Conservation (phyloP, 306 rosid species). For the Betula pendula region DNA sequence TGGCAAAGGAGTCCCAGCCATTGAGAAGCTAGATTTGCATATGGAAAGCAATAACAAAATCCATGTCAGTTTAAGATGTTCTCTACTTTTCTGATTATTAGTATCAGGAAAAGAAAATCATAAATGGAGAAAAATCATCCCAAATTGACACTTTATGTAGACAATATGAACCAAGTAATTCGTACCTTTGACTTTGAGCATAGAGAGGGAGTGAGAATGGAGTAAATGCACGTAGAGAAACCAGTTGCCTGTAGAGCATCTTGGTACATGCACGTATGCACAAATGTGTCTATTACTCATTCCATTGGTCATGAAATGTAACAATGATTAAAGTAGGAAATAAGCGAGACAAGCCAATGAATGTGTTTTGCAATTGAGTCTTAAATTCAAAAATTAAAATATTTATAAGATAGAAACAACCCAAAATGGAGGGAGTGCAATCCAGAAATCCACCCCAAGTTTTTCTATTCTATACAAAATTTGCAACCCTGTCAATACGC, state of each 20-base stretch:
- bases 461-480: background rate
- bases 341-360: background rate
- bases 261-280: background rate
- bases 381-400: background rate
- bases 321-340: background rate
- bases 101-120: background rate
- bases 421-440: too few species aligned
- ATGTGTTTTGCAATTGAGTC: background rate
- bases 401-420: background rate
- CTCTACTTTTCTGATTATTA: background rate
- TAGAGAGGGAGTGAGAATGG: background rate
- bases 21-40: background rate
- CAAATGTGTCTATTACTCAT: background rate
- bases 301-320: background rate
- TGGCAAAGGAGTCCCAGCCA: slow-evolving; percentile 15
- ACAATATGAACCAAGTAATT: background rate
- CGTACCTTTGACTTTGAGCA: background rate
- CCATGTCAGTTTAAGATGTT: slow-evolving; percentile 1
- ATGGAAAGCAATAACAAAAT: background rate
- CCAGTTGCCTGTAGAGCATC: background rate
- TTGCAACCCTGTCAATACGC: background rate
- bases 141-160: background rate
- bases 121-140: background rate
- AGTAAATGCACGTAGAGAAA: background rate
- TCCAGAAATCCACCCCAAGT: background rate